Percentiles rank a stretch among this genome's conserved stretches.
Conservation (phyloP, 2,329 filamentous ascomycete genomes). For the Paecilomyces sp. region DNA sequence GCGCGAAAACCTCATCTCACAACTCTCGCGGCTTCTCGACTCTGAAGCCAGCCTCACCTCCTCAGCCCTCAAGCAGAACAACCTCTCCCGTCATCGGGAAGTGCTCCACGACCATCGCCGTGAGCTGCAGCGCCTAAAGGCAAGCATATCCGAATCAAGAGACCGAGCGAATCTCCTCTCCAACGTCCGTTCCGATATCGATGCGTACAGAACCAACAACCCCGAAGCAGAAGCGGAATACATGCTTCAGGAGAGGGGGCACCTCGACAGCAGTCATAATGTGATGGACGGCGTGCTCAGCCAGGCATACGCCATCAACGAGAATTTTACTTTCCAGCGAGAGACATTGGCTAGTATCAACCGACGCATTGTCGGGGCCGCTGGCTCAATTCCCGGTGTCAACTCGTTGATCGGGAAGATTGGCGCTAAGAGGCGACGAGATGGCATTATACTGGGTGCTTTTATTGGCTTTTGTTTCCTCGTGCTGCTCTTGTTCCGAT, state of each 20-base stretch:
- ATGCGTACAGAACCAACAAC: constrained; percentile 76
- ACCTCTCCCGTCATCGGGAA: constrained; percentile 83
- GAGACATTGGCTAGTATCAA: constrained; percentile 87
- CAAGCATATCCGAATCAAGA: constrained; percentile 67
- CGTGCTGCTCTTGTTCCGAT: constrained; percentile 73
- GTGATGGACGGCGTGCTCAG: constrained; percentile 85
- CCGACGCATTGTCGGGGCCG: constrained; percentile 78
- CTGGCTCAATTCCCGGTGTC: constrained; percentile 85
- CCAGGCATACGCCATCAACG: constrained; percentile 94
- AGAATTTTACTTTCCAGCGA: constrained; percentile 78
- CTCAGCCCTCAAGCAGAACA: constrained; percentile 95
- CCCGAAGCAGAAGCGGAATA: constrained; percentile 87
- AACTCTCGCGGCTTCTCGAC: constrained; percentile 84
- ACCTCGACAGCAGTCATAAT: constrained; percentile 82
- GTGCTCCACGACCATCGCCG: constrained; percentile 80
- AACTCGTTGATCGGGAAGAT: constrained; percentile 90
- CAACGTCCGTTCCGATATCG: constrained; percentile 86
- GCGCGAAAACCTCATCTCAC: constrained; percentile 73
- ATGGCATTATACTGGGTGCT: constrained; percentile 83
- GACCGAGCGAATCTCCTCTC: constrained; percentile 84
- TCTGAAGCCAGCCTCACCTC: constrained; percentile 80
- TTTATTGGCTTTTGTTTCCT: constrained; percentile 93
- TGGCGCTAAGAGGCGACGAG: constrained; percentile 86
- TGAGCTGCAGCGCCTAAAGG: constrained; percentile 69
- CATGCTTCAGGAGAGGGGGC: constrained; percentile 83